These are phyloP conservation scores for Pleurotus cornucopiae DNA, from an alignment of 768 basidiomycete genomes.

Conservation along the genomic window DNA sequence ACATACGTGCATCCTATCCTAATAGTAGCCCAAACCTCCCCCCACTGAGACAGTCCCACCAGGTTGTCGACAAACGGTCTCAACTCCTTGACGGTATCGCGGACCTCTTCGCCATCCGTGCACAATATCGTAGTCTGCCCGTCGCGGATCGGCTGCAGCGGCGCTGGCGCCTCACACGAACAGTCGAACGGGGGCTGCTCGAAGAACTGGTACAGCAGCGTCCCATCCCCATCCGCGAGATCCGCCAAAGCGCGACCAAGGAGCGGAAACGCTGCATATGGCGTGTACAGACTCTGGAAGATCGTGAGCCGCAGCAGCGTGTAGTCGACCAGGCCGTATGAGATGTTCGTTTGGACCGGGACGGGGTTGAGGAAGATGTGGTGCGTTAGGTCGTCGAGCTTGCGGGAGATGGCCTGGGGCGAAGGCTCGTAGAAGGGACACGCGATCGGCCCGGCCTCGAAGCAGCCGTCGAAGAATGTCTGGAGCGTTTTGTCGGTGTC, in stretches of 20 bases:
- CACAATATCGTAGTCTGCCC: constrained; percentile 13
- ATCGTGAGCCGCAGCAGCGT: constrained; percentile 14
- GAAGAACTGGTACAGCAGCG: constrained; percentile 10
- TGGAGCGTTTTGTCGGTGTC: constrained; percentile 21
- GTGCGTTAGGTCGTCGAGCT: constrained; percentile 13
- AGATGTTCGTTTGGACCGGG: constrained; percentile 11
- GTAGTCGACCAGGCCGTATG: constrained; percentile 22
- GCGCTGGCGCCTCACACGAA: not conserved
- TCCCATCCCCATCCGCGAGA: constrained; percentile 21
- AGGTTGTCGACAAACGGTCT: constrained; percentile 11
- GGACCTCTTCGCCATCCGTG: constrained; percentile 17
- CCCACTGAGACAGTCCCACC: constrained; percentile 16
- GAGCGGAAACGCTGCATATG: constrained; percentile 14
- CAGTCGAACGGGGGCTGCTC: constrained; percentile 6
- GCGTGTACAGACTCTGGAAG: constrained; percentile 19
- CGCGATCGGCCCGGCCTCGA: constrained; percentile 15
- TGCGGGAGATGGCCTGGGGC: constrained; percentile 12
- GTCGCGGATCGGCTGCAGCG: not conserved
- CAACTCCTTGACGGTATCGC: constrained; percentile 13
- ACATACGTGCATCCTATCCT: constrained; percentile 18
- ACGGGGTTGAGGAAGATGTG: constrained; percentile 16
- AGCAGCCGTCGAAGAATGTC: constrained; percentile 19
- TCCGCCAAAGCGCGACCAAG: constrained; percentile 19
- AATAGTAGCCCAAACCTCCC: constrained; percentile 13
- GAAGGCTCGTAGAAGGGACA: constrained; percentile 21